Conservation (phyloP, 148 eudicot genomes). For the Linanthus parryae region DNA sequence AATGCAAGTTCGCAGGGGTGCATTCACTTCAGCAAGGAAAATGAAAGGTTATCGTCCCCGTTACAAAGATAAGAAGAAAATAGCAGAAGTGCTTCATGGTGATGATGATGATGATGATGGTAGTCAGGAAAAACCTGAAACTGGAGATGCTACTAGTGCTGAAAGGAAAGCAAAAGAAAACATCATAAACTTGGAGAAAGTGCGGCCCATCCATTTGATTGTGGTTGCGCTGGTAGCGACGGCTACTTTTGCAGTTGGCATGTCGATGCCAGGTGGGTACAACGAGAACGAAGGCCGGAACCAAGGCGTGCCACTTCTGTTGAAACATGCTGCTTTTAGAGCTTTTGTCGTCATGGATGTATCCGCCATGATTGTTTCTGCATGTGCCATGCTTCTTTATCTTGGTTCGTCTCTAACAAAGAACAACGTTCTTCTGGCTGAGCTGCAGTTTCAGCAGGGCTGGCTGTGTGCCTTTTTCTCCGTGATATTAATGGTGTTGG, state of each 20-base stretch:
- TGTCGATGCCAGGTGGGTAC: constrained; percentile 12
- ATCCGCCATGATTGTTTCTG: not conserved
- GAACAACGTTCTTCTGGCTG: not conserved
- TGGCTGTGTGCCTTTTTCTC: not conserved
- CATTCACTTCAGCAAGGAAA: no score
- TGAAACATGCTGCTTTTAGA: constrained; percentile 1
- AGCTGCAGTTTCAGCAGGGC: no score
- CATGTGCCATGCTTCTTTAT: not conserved
- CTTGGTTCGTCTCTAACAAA: not conserved
- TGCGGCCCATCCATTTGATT: not conserved
- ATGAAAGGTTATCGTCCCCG: no score
- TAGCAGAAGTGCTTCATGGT: no score
- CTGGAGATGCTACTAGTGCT: not conserved
- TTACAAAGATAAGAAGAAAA: not conserved
- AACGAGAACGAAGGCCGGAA: not conserved
- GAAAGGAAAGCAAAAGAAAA: not conserved
- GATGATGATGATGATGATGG: no score
- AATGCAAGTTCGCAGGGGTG: no score
- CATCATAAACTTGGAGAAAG: not conserved
- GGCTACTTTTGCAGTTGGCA: constrained; percentile 10
- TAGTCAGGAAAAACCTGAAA: no score
- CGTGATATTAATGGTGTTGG: constrained; percentile 6
- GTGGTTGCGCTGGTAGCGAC: constrained; percentile 8
- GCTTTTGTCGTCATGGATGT: not conserved
- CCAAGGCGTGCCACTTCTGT: constrained; percentile 5